These are phyloP conservation scores for Aphanomyces cochlioides DNA, from an alignment of 352 stramenopile genomes.

Conservation along the genomic window DNA sequence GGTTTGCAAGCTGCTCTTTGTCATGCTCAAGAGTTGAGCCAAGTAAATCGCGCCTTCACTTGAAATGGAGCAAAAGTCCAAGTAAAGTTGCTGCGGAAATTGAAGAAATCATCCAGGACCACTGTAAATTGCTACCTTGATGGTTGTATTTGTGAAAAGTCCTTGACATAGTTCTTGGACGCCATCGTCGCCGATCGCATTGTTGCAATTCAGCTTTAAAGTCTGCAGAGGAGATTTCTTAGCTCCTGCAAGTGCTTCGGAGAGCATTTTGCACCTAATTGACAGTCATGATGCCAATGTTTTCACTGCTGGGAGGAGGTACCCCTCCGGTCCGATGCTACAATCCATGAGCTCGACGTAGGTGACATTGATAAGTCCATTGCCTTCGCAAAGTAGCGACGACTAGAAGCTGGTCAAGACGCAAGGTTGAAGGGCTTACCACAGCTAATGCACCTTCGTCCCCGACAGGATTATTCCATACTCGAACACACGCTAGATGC, in stretches of 20 bases:
- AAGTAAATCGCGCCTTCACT: slow-evolving; percentile 54
- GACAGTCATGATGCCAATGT: neutral
- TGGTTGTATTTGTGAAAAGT: slow-evolving; percentile 57
- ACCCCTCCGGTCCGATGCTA: slow-evolving; percentile 57
- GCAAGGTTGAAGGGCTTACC: slow-evolving; percentile 38
- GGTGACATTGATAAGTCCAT: slow-evolving; percentile 49
- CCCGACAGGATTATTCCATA: slow-evolving; percentile 77
- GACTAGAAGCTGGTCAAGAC: slow-evolving; percentile 3
- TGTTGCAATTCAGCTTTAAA: slow-evolving; percentile 75
- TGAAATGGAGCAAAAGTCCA: slow-evolving; percentile 66
- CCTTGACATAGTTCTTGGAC: slow-evolving; percentile 54
- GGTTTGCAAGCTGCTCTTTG: slow-evolving; percentile 46
- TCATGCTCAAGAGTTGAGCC: slow-evolving; percentile 64
- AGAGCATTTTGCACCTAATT: slow-evolving; percentile 54
- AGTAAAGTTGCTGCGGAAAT: slow-evolving; percentile 54
- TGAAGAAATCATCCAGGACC: neutral
- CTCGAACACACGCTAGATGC: slow-evolving; percentile 67
- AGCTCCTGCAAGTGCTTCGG: slow-evolving; percentile 45
- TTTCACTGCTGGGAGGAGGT: neutral
- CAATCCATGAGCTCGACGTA: slow-evolving; percentile 80
- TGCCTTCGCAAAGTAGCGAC: slow-evolving; percentile 28
- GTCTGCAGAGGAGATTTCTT: slow-evolving; percentile 60
- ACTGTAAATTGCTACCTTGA: slow-evolving; percentile 49
- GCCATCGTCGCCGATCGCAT: slow-evolving; percentile 51
- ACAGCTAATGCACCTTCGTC: slow-evolving; percentile 68